Conservation (phyloP, 1,284 basidiomycete species). For the Cryptococcus sp. region DNA sequence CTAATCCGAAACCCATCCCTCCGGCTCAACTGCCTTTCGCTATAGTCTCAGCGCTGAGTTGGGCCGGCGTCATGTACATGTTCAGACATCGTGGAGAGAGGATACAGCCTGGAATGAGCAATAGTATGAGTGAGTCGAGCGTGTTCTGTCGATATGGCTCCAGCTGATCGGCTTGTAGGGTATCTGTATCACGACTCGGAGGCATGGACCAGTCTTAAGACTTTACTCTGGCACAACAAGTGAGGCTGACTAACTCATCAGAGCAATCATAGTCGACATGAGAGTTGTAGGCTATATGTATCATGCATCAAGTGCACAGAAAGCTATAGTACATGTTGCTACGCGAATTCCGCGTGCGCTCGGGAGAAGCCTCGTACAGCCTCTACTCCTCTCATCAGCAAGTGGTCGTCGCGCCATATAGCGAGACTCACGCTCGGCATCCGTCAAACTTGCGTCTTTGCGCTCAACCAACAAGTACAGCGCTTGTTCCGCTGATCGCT, state of each 20-base stretch:
- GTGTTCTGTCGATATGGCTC: not conserved
- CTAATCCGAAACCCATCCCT: conserved; percentile 66
- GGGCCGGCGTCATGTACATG: conserved; percentile 98
- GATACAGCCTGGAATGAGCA: conserved; percentile 85
- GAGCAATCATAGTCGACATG: not conserved
- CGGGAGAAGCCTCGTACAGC: conserved; percentile 16
- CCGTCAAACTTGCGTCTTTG: conserved; percentile 42
- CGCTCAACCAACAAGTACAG: conserved; percentile 34
- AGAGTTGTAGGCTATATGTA: not conserved
- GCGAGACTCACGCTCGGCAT: conserved; percentile 40
- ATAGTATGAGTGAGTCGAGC: conserved; percentile 54
- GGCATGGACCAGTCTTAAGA: conserved; percentile 67
- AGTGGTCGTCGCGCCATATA: conserved; percentile 2
- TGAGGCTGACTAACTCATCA: conserved; percentile 47
- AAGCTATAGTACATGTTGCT: not conserved
- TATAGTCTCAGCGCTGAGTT: conserved; percentile 82
- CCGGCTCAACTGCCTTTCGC: conserved; percentile 81
- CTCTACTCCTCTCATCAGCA: conserved; percentile 7
- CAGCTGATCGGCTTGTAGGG: conserved; percentile 22
- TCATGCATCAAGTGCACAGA: not conserved
- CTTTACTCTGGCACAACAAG: conserved; percentile 76
- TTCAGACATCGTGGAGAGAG: conserved; percentile 83
- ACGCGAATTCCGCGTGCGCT: conserved; percentile 2
- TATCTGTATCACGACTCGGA: conserved; percentile 82
- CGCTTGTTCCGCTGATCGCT: conserved; percentile 12